A percentile compares a stretch with the other conserved stretches of the same genome.
These are phyloP conservation scores for Selenicereus undatus DNA, from an alignment of 148 eudicot species.

Conservation along the genomic window DNA sequence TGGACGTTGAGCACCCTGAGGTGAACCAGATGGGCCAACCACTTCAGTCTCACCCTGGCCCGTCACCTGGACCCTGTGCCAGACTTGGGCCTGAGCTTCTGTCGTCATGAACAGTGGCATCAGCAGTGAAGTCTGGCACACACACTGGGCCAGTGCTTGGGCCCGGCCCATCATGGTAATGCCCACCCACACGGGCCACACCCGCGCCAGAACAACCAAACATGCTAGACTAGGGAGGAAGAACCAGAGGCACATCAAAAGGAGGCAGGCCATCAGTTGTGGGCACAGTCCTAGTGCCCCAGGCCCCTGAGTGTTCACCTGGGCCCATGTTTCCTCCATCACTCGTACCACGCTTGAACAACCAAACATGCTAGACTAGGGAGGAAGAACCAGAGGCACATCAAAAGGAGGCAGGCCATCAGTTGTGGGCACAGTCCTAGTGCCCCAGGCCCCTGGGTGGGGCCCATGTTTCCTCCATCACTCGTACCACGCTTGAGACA, in stretches of 20 bases:
- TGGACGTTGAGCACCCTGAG: background rate
- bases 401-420: no score
- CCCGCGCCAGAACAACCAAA: no score
- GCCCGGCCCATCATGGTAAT: constrained; percentile 6
- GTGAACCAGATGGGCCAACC: constrained; percentile 7
- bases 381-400: constrained; percentile 6
- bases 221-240: constrained; percentile 20
- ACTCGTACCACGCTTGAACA: background rate
- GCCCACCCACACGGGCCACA: no score
- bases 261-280: no score
- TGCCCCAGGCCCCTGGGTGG: no score
- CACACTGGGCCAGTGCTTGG: background rate
- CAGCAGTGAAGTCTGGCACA: no score
- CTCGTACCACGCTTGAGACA: background rate
- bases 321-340: no score
- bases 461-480: no score
- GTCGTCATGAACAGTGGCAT: no score
- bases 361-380: constrained; percentile 16
- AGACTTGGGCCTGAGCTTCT: background rate
- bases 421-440: no score
- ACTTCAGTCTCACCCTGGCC: background rate
- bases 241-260: background rate
- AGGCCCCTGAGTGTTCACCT: no score
- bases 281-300: no score
- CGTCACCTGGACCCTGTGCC: constrained; percentile 1